A percentile compares a stretch with the other conserved stretches of the same genome.
Conservation (phyloP, 2,329 filamentous ascomycete species). For the Monosporascus sp. region DNA sequence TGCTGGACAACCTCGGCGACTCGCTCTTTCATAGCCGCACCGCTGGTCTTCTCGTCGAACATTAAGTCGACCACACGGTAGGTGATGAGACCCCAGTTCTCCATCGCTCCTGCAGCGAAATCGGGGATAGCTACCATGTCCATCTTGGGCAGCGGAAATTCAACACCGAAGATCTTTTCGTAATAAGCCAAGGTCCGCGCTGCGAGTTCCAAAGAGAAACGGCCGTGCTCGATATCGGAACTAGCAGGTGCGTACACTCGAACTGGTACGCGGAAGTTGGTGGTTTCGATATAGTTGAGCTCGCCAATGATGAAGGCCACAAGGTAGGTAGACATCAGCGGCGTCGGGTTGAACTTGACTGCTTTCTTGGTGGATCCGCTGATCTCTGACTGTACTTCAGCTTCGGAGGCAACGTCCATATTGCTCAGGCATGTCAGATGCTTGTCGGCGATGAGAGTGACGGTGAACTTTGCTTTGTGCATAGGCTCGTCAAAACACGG, state of each 20-base stretch:
- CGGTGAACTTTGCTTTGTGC: constrained; percentile 86
- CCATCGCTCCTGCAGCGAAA: constrained; percentile 94
- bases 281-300: constrained; percentile 89
- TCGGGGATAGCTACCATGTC: constrained; percentile 95
- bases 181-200: constrained; percentile 90
- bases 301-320: constrained; percentile 92
- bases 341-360: constrained; percentile 87
- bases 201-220: constrained; percentile 84
- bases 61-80: constrained; percentile 90
- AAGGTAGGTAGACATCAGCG: constrained; percentile 93
- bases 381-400: constrained; percentile 61
- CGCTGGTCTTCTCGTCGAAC: constrained; percentile 85
- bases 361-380: constrained; percentile 67
- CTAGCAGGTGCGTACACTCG: constrained; percentile 91
- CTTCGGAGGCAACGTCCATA: constrained; percentile 86
- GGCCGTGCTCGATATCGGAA: constrained; percentile 83
- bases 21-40: constrained; percentile 83
- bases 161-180: constrained; percentile 85
- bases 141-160: constrained; percentile 89
- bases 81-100: constrained; percentile 96
- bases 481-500: constrained; percentile 96
- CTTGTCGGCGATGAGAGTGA: constrained; percentile 88
- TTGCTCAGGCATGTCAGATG: constrained; percentile 89
- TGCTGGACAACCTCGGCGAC: constrained; percentile 96
- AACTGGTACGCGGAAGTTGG: constrained; percentile 84